Percentiles rank a stretch among this genome's conserved stretches.
Evolutionary conservation across 1,139 yeast genomes (phyloP).

Genomic region (Arxiozyma bovina): DNA sequence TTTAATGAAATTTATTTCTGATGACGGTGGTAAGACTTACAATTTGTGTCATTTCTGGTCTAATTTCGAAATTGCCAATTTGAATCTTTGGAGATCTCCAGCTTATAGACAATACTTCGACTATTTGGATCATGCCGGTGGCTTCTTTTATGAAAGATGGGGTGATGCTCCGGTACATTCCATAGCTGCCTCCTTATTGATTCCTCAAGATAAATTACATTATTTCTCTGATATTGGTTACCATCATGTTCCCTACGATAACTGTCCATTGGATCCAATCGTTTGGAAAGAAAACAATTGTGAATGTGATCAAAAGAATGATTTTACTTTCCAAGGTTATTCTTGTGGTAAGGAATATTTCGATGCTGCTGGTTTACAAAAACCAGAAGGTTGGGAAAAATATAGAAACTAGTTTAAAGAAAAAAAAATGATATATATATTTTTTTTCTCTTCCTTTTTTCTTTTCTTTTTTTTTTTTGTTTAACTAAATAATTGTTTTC

Average conservation of each 20-base stretch:
- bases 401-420: not conserved
- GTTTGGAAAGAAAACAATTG: slow-evolving; percentile 47
- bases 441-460: not conserved
- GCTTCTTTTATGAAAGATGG: slow-evolving; percentile 88
- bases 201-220: slow-evolving; percentile 57
- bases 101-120: slow-evolving; percentile 64
- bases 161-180: slow-evolving; percentile 92
- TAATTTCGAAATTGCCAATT: slow-evolving; percentile 70
- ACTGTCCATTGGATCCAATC: slow-evolving; percentile 54
- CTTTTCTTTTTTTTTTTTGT: not conserved
- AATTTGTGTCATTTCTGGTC: slow-evolving; percentile 87
- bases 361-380: slow-evolving; percentile 39
- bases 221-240: slow-evolving; percentile 66
- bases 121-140: slow-evolving; percentile 67
- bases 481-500: too few species aligned
- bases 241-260: slow-evolving; percentile 50
- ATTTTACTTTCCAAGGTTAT: slow-evolving; percentile 57
- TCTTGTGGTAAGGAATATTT: slow-evolving; percentile 52
- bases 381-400: slow-evolving; percentile 31
- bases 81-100: slow-evolving; percentile 66
- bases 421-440: too few species aligned
- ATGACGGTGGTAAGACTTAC: slow-evolving; percentile 57
- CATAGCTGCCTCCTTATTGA: slow-evolving; percentile 66
- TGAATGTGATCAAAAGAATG: slow-evolving; percentile 54
- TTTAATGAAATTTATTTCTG: slow-evolving; percentile 61